phyloP scores from a whole-genome alignment of 192 early-diverging fungal species.

The Mycoemilia scoparia region DNA sequence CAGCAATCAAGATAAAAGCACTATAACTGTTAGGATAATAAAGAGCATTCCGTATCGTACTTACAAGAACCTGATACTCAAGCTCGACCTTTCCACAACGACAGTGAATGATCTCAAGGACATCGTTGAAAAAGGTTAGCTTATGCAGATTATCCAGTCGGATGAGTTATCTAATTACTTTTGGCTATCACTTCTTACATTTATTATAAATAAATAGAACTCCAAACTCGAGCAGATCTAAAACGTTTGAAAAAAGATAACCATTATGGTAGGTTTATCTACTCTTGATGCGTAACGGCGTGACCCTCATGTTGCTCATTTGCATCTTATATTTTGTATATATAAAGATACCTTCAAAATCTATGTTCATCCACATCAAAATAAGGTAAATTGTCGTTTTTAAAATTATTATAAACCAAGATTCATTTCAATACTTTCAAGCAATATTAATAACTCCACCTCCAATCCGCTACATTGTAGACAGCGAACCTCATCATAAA shows the following conservation, averaged over 20 bases:
- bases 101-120: conserved; percentile 37
- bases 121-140: conserved; percentile 8
- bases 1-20: no score
- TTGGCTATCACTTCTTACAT: background rate
- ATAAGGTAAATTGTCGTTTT: no score
- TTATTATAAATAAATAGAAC: conserved; percentile 5
- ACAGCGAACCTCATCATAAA: conserved; percentile 79
- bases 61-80: conserved; percentile 61
- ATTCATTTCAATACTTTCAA: conserved; percentile 15
- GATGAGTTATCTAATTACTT: background rate
- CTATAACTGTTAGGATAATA: conserved; percentile 66
- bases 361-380: no score
- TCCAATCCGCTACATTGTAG: conserved; percentile 27
- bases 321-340: no score
- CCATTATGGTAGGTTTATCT: no score
- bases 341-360: no score
- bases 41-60: conserved; percentile 84
- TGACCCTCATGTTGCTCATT: no score
- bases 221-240: conserved; percentile 12
- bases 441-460: conserved; percentile 21
- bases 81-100: conserved; percentile 38
- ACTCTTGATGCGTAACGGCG: no score
- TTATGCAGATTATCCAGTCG: conserved; percentile 1
- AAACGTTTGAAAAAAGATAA: no score
- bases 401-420: conserved; percentile 8